Base-by-base conservation (phyloP, 345 rosid species). In the Barbarea vulgaris region DNA sequence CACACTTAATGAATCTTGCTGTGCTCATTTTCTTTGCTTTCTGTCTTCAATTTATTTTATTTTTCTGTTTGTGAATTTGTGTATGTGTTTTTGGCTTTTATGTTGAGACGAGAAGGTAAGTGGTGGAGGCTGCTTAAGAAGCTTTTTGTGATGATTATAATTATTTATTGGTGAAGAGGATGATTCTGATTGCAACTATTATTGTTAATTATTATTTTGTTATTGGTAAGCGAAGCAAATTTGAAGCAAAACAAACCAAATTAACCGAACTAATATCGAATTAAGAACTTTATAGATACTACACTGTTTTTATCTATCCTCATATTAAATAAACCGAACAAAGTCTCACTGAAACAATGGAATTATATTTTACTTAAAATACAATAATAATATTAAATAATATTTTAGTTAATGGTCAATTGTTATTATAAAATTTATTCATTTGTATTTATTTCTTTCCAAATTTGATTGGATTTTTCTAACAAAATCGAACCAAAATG, bases 1-100 rank as follows among this genome's bases (percentile, higher is more conserved):
- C 96, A 64, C 93, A 89, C 85, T 89, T 89, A 80, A 89, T 86
- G 73, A 86, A 89, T 68, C 93, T 87, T 51, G 96, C 77, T 14
- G 90, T 86, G 57, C 83, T 89, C 96, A 89, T 89, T 56, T 73
- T 62, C 30, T 22, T 46, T 56, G 48, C n/a, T 47, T 47, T 46
- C 12, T 14, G 14, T 15, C 13, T 36, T 22, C n/a, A 47, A 34
- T 52, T 19, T 18, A 28, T 47, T 46, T 44, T 7, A 1, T 8
- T 21, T 73, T 33, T 27, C 7, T 61, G 27, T 41, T 60, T 63
- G 3, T 62, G 70, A 13, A 17, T 60, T 13, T 54, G 50, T 70
- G 34, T 55, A 17, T 63, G 61, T 77, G 46, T 57, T 55, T n/a
- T 71, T 77, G 66, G 59, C 21, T 63, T 27, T 25, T 63, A 46